A percentile compares a stretch with the other conserved stretches of the same genome.
phyloP scores from a whole-genome alignment of 2,329 filamentous ascomycete species.

The Dactylellina leptospora region DNA sequence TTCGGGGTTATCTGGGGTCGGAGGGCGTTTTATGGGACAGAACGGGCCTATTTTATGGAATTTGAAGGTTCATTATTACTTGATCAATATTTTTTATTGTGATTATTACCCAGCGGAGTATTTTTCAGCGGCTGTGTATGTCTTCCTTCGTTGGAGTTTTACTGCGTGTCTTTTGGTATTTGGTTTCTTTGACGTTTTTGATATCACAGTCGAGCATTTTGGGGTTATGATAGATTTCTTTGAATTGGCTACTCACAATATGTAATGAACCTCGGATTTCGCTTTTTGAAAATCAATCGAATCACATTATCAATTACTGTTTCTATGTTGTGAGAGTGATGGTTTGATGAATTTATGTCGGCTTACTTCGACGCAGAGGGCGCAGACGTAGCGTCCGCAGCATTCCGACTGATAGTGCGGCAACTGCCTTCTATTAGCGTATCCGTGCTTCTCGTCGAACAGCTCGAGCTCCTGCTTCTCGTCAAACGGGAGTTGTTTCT shows the following conservation, averaged over 20 bases:
- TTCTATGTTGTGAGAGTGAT: neutral
- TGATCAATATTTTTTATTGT: constrained; percentile 7
- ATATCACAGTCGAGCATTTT: neutral
- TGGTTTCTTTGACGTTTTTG: constrained; percentile 10
- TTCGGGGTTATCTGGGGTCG: constrained; percentile 6
- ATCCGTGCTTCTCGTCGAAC: constrained; percentile 18
- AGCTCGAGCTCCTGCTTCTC: constrained; percentile 21
- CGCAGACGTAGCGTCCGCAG: constrained; percentile 55
- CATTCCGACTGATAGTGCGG: constrained; percentile 46
- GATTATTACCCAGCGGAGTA: constrained; percentile 4
- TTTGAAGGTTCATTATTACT: no score
- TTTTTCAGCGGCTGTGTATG: constrained; percentile 11
- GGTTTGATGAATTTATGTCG: constrained; percentile 6
- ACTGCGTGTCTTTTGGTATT: no score
- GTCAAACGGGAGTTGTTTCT: constrained; percentile 7
- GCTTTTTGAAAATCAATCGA: constrained; percentile 24
- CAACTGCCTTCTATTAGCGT: neutral
- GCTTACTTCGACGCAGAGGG: constrained; percentile 52
- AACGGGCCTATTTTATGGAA: constrained; percentile 55
- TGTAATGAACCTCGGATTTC: constrained; percentile 54
- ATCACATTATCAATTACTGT: neutral
- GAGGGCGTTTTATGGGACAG: constrained; percentile 54
- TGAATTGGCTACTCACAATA: constrained; percentile 47
- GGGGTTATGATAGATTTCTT: constrained; percentile 35
- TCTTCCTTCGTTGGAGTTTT: constrained; percentile 18